phyloP scores from a whole-genome alignment of 2,329 filamentous ascomycete genomes.

The Zarea fungicola region DNA sequence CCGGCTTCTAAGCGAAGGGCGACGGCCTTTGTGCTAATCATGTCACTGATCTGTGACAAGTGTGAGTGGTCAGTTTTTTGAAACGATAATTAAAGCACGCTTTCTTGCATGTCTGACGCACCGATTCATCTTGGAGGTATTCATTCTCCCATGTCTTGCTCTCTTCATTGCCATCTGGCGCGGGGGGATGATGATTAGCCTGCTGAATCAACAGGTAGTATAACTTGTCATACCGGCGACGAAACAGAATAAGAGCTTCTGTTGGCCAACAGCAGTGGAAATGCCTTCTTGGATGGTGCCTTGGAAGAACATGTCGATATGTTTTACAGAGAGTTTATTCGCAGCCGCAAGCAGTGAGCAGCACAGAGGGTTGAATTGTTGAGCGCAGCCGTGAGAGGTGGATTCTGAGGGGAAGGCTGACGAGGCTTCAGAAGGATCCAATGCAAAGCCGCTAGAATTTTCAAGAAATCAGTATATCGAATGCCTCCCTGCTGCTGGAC shows the following conservation, averaged over 20 bases:
- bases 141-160: conserved; percentile 69
- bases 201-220: too few species aligned
- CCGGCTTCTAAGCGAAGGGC: conserved; percentile 65
- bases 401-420: too few species aligned
- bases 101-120: conserved; percentile 29
- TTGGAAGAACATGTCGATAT: conserved; percentile 66
- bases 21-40: conserved; percentile 60
- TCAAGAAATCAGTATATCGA: too few species aligned
- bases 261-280: conserved; percentile 63
- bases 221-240: conserved; percentile 64
- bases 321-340: too few species aligned
- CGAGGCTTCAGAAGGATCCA: too few species aligned
- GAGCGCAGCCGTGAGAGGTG: neutral
- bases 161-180: conserved; percentile 61
- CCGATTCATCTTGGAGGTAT: conserved; percentile 54
- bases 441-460: too few species aligned
- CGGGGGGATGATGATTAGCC: too few species aligned
- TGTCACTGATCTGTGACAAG: conserved; percentile 42
- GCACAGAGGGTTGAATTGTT: too few species aligned
- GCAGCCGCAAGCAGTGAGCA: too few species aligned
- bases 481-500: too few species aligned
- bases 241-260: conserved; percentile 80
- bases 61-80: too few species aligned
- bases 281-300: conserved; percentile 81
- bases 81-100: too few species aligned